These are phyloP conservation scores for Odontarrhena argentea DNA, from an alignment of 345 rosid genomes.

Conservation along the genomic window DNA sequence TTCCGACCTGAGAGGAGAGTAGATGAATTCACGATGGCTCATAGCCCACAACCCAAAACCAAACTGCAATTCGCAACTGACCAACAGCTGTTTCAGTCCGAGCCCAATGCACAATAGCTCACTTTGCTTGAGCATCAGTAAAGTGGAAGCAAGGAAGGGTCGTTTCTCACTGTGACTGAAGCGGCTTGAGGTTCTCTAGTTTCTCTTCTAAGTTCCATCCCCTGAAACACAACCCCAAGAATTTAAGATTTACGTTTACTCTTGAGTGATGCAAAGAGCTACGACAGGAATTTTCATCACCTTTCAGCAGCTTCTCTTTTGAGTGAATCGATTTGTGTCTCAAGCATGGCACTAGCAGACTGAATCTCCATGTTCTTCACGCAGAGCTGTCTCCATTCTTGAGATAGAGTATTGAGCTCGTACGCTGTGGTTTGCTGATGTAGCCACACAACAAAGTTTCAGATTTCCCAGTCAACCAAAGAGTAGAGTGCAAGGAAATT, in stretches of 20 bases:
- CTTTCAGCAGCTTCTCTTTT: slow-evolving; percentile 78
- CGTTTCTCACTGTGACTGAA: slow-evolving; percentile 28
- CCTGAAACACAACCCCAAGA: slow-evolving; percentile 42
- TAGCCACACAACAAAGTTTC: slow-evolving; percentile 21
- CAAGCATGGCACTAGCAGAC: slow-evolving; percentile 66
- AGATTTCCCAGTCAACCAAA: slow-evolving; percentile 6
- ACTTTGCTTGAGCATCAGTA: background rate
- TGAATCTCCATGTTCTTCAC: slow-evolving; percentile 84
- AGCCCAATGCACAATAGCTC: background rate
- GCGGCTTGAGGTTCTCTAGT: slow-evolving; percentile 47
- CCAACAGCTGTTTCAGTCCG: background rate
- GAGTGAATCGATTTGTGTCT: slow-evolving; percentile 59
- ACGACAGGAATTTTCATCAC: slow-evolving; percentile 41
- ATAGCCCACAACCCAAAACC: background rate
- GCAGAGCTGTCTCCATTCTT: slow-evolving; percentile 93
- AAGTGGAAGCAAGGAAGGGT: slow-evolving; percentile 11
- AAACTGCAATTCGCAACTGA: background rate
- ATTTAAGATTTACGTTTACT: slow-evolving; percentile 29
- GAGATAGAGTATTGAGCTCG: slow-evolving; percentile 82
- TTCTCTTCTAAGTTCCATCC: slow-evolving; percentile 81
- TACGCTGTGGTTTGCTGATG: slow-evolving; percentile 85
- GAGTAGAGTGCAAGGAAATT: slow-evolving; percentile 12
- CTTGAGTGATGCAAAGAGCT: slow-evolving; percentile 23
- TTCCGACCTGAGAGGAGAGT: slow-evolving; percentile 11
- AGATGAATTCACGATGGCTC: background rate